phyloP scores from a whole-genome alignment of 1,284 basidiomycete genomes.

The Vanrija pseudolonga region DNA sequence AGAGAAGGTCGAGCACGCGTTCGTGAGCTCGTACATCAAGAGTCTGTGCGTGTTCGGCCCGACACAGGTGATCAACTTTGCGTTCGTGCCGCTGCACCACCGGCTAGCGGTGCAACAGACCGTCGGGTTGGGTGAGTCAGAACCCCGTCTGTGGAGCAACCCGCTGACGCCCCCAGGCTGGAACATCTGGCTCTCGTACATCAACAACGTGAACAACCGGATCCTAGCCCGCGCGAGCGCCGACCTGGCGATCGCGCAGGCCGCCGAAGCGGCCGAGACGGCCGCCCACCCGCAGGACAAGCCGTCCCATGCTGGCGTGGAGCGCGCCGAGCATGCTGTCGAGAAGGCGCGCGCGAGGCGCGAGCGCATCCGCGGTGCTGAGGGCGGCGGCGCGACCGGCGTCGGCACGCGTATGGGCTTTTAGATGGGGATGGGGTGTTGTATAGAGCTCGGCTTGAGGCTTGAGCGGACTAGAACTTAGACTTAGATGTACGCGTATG shows the following conservation, averaged over 20 bases:
- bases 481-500: no score
- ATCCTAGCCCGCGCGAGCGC: slow-evolving; percentile 17
- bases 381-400: slow-evolving; percentile 34
- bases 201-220: slow-evolving; percentile 40
- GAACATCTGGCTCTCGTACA: slow-evolving; percentile 53
- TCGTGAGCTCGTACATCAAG: slow-evolving; percentile 34
- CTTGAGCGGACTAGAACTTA: no score
- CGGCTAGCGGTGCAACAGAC: slow-evolving; percentile 72
- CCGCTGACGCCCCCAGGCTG: slow-evolving; percentile 51
- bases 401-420: slow-evolving; percentile 36
- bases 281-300: background rate
- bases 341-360: slow-evolving; percentile 3
- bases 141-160: background rate
- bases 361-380: slow-evolving; percentile 16
- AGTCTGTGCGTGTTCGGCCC: slow-evolving; percentile 66
- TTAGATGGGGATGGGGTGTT: background rate
- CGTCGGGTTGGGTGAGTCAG: slow-evolving; percentile 64
- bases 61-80: slow-evolving; percentile 75
- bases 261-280: background rate
- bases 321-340: background rate
- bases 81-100: slow-evolving; percentile 70
- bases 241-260: slow-evolving; percentile 17
- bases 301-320: background rate
- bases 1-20: slow-evolving; percentile 37
- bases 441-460: no score